These are phyloP conservation scores for Poronia punctata DNA, from an alignment of 495 filamentous ascomycete genomes.

Conservation along the genomic window DNA sequence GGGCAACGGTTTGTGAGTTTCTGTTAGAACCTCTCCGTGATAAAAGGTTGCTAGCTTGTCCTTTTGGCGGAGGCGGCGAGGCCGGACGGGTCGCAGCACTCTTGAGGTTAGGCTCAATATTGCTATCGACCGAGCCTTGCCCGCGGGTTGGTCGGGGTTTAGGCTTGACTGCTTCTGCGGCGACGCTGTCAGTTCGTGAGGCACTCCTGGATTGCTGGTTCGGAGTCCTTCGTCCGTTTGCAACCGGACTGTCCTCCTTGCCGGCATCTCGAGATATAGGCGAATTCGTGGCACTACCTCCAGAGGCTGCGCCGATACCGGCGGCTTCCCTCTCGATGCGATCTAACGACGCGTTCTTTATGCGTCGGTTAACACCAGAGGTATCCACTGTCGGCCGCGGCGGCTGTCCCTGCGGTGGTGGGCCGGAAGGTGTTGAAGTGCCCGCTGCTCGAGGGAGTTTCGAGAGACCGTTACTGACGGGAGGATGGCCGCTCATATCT, in stretches of 20 bases:
- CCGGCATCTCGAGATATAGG: slow-evolving; percentile 46
- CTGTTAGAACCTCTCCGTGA: slow-evolving; percentile 42
- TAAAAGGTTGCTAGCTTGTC: slow-evolving; percentile 45
- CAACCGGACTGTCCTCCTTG: slow-evolving; percentile 39
- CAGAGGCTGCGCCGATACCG: slow-evolving; percentile 18
- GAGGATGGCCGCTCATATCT: slow-evolving; percentile 27
- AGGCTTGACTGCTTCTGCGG: slow-evolving; percentile 23
- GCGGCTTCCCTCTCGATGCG: slow-evolving; percentile 28
- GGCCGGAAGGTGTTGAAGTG: slow-evolving; percentile 67
- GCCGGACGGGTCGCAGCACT: slow-evolving; percentile 35
- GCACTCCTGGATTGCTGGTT: slow-evolving; percentile 34
- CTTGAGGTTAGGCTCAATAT: slow-evolving; percentile 37
- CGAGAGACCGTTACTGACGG: slow-evolving; percentile 39
- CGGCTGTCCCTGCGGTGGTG: slow-evolving; percentile 80
- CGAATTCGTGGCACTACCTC: slow-evolving; percentile 42
- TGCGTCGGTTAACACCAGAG: slow-evolving; percentile 20
- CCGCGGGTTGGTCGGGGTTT: slow-evolving; percentile 32
- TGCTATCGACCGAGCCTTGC: slow-evolving; percentile 46
- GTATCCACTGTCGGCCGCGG: slow-evolving; percentile 53
- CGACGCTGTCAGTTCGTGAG: slow-evolving; percentile 19
- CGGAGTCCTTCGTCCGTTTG: slow-evolving; percentile 58
- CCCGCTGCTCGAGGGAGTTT: slow-evolving; percentile 64
- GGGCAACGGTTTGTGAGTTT: slow-evolving; percentile 52
- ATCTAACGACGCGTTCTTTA: slow-evolving; percentile 35
- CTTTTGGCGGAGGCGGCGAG: slow-evolving; percentile 45